Base-by-base conservation (phyloP, 768 basidiomycete species). In the Phlebiopsis gigantea region DNA sequence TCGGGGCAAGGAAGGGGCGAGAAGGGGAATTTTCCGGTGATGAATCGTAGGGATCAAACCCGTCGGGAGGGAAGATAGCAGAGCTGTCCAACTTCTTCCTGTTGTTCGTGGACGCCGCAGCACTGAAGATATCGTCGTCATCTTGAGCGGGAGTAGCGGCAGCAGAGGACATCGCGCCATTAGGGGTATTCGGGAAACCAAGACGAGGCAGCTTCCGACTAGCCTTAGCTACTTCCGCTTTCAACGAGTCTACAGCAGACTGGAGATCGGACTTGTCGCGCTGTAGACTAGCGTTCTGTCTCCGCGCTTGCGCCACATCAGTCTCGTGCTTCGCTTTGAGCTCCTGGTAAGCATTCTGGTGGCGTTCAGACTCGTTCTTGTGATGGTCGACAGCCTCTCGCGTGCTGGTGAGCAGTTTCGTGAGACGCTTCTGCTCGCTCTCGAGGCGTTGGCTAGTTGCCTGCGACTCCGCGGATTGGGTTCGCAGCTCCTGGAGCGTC, bases 241-340 rank as follows among this genome's bases (percentile, higher is more conserved):
- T 91, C 66, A 91, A 69, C 3, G 78, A 75, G 63, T 97, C 93
- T 24, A 98, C 74, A 3, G 82, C 75, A 59, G 85, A 82, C 67
- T 95, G 90, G 41, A 99, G 76, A 63, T 99, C 96, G 25, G 84
- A 87, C 75, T 95, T 96, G 69, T 99, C 97, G 60, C 96, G 82
- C 63, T 88, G 85, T 24, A 98, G 78, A 24, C 89, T 86, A 1
- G 95, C 95, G 1, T 89, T 85, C 54, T 88, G 83, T 71, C 91
- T 91, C 46, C 94, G 81, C 63, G 92, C 90, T 58, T 90, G 88
- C 2, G 96, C 97, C 57, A 98, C 81, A 60, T 97, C 93, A 14
- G 93, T 93, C 73, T 98, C 96, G 66, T 98, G 94, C 69, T 93
- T 95, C 53, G 82, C 79, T 67, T 90, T 92, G 68, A 93, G 75